A percentile compares a stretch with the other conserved stretches of the same genome.
Conservation (phyloP, 495 filamentous ascomycete genomes). For the Hypoxylon lienhwacheense region DNA sequence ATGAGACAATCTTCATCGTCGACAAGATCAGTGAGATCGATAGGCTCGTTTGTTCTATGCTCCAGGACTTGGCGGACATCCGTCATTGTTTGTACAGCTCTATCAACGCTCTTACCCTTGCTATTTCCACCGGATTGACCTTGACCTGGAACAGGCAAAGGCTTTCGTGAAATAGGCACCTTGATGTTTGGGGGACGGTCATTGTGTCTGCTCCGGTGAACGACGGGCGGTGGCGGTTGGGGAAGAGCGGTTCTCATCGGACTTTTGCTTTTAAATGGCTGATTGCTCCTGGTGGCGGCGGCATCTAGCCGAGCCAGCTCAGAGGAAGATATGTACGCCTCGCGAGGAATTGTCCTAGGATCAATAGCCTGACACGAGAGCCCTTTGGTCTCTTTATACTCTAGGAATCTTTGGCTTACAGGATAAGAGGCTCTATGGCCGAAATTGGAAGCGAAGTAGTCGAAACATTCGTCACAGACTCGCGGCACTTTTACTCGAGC, state of each 20-base stretch:
- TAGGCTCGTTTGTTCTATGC: neutral
- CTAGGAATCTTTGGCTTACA: slow-evolving; percentile 23
- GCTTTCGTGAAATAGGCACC: neutral
- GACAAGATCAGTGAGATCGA: slow-evolving; percentile 12
- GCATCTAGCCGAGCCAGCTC: slow-evolving; percentile 4
- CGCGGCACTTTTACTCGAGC: neutral
- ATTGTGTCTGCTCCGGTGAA: slow-evolving; percentile 3
- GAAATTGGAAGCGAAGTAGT: slow-evolving; percentile 19
- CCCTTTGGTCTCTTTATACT: slow-evolving; percentile 21
- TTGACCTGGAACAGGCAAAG: neutral
- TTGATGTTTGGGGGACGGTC: neutral
- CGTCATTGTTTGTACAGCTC: neutral
- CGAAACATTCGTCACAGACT: slow-evolving; percentile 22
- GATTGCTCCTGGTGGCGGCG: neutral
- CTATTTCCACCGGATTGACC: neutral
- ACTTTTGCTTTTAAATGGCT: slow-evolving; percentile 8
- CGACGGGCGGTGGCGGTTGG: slow-evolving; percentile 7
- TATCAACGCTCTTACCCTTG: neutral
- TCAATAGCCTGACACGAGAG: slow-evolving; percentile 14
- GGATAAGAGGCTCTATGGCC: slow-evolving; percentile 14
- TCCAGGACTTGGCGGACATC: neutral
- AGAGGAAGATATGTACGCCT: slow-evolving; percentile 6
- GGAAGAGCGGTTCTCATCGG: slow-evolving; percentile 4
- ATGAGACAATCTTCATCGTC: neutral
- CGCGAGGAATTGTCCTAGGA: slow-evolving; percentile 16